A percentile compares a stretch with the other conserved stretches of the same genome.
Conservation (phyloP, 1,284 basidiomycete species). For the Naganishia sp. region DNA sequence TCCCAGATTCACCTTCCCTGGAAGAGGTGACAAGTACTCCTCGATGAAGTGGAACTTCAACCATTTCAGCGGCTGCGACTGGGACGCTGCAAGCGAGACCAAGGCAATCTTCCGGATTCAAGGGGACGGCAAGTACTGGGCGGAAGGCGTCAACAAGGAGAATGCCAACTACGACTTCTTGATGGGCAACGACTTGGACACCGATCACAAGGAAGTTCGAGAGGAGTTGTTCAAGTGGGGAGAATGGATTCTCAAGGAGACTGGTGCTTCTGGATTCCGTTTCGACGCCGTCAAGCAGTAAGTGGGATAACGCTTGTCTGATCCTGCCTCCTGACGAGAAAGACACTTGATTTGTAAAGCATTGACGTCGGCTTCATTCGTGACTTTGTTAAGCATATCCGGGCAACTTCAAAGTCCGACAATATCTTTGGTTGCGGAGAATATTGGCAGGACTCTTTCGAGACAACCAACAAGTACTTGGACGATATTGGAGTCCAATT, state of each 20-base stretch:
- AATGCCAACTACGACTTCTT: slow-evolving; percentile 57
- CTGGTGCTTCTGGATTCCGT: slow-evolving; percentile 76
- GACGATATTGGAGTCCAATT: slow-evolving; percentile 58
- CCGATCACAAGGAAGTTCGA: slow-evolving; percentile 74
- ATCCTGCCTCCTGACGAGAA: too few species aligned
- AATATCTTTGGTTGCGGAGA: slow-evolving; percentile 59
- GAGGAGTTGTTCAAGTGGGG: slow-evolving; percentile 57
- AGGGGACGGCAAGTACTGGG: slow-evolving; percentile 62
- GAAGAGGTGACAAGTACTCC: slow-evolving; percentile 67
- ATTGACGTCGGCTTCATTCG: slow-evolving; percentile 57
- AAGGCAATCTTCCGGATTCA: slow-evolving; percentile 64
- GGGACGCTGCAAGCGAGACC: slow-evolving; percentile 69
- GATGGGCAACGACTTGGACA: slow-evolving; percentile 63
- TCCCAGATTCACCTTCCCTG: slow-evolving; percentile 73
- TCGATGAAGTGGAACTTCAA: slow-evolving; percentile 59
- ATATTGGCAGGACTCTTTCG: slow-evolving; percentile 56
- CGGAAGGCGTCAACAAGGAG: slow-evolving; percentile 55
- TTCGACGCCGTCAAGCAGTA: slow-evolving; percentile 79
- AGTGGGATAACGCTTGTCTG: slow-evolving; percentile 4
- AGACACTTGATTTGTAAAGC: slow-evolving; percentile 31
- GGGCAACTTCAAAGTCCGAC: slow-evolving; percentile 54
- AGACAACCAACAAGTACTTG: slow-evolving; percentile 42
- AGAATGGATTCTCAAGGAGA: slow-evolving; percentile 66
- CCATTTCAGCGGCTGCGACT: slow-evolving; percentile 74
- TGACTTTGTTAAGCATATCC: slow-evolving; percentile 60